Conservation (phyloP, 2,329 filamentous ascomycete species). For the Teratosphaeria viscida region DNA sequence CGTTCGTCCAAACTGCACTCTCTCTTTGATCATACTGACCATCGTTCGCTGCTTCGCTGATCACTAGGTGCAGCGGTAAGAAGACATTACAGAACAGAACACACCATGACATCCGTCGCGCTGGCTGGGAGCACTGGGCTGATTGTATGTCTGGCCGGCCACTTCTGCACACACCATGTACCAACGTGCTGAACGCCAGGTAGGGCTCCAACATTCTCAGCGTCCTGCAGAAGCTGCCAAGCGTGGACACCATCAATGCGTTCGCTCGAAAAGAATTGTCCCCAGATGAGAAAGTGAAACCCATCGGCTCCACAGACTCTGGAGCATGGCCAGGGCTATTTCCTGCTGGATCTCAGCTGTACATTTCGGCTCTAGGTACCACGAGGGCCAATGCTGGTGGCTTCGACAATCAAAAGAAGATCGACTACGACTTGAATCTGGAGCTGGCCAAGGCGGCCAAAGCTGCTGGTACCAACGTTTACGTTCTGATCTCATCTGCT, state of each 20-base stretch:
- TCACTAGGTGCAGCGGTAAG: not conserved
- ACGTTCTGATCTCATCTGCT: conserved; percentile 61
- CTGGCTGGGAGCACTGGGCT: conserved; percentile 58
- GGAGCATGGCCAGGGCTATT: conserved; percentile 53
- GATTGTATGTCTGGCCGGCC: conserved; percentile 29
- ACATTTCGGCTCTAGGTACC: conserved; percentile 72
- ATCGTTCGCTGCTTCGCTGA: not conserved
- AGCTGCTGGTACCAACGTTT: conserved; percentile 59
- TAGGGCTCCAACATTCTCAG: conserved; percentile 66
- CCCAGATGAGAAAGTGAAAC: conserved; percentile 48
- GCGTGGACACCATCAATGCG: conserved; percentile 47
- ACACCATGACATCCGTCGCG: conserved; percentile 38
- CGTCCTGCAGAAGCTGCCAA: conserved; percentile 45
- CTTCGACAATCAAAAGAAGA: conserved; percentile 69
- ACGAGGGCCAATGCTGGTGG: conserved; percentile 66
- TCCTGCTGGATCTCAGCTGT: conserved; percentile 52
- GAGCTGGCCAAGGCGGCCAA: conserved; percentile 67
- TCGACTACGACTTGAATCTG: conserved; percentile 80
- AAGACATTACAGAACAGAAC: not conserved
- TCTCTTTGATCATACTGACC: not conserved
- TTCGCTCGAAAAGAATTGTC: conserved; percentile 56
- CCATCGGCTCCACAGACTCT: conserved; percentile 58
- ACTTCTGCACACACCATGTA: not conserved
- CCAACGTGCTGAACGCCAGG: conserved; percentile 16
- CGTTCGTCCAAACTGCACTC: not conserved